Base-by-base conservation (phyloP, 2,329 filamentous ascomycete genomes). In the Neofusicoccum kwambonambiense region DNA sequence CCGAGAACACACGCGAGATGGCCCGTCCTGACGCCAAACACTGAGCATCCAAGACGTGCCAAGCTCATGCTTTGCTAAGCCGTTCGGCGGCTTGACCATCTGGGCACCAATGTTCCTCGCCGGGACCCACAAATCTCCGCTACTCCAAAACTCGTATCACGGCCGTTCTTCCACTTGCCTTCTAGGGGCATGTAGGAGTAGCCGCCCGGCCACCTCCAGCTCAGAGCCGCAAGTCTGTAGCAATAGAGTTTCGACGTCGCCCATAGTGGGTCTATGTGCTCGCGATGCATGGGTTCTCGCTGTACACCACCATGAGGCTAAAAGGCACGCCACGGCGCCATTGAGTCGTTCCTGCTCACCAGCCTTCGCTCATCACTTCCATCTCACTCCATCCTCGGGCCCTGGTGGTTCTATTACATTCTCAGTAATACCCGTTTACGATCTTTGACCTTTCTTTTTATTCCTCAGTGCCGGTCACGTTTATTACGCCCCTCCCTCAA, bases 21-120 rank as follows among this genome's bases (percentile, higher is more conserved):
- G 51, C 17, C 54, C n/a, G 52, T 57, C 19, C 52, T 47, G 54
- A 60, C 41, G 41, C 56, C 41, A 39, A 60, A 49, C 34, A 39
- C 54, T 57, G 54, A 44, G 39, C n/a, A 44, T 60, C 42, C 56
- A 60, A 62, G 58, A 62, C 58, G 58, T 35, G 58, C 58, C 58
- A 62, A 62, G 58, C 47, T 62, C 58, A 62, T 62, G 58, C 58
- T 51, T 34, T 39, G 34, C 35, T 49, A 15, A 47, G 34, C 56
- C 37, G n/a, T 47, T 27, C 4, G 9, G 39, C 41, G 22, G 35
- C 45, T 62, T 51, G 45, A 41, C 37, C 47, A 19, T 42, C 58
- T 49, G 47, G 58, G 58, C 44, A 15, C n/a, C 35, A 35, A 13
- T 15, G 17, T 41, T 22, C 34, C 9, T 15, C 13, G 44, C n/a